Evolutionary conservation across 768 basidiomycete species (phyloP).

Genomic region (Suillus occidentalis): DNA sequence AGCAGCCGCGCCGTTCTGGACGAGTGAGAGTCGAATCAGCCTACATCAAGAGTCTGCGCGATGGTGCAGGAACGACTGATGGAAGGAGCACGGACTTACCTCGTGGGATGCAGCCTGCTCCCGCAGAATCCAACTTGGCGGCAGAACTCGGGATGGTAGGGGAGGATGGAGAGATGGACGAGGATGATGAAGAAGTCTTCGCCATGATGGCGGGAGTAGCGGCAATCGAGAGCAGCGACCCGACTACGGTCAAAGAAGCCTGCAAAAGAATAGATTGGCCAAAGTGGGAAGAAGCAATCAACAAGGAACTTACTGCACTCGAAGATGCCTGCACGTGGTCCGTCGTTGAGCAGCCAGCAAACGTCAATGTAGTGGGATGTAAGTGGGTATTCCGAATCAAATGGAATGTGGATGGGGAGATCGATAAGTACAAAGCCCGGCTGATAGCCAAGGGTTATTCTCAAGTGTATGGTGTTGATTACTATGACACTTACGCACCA

Average conservation of each 20-base stretch:
- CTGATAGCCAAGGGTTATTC: background rate
- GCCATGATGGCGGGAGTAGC: background rate
- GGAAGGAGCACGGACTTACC: background rate
- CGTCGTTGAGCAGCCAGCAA: constrained; percentile 23
- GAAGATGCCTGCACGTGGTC: constrained; percentile 29
- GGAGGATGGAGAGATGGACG: constrained; percentile 10
- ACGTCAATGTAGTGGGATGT: no score
- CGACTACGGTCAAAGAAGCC: constrained; percentile 21
- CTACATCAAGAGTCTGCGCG: no score
- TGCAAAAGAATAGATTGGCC: constrained; percentile 21
- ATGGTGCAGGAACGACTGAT: background rate
- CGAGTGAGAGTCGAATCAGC: no score
- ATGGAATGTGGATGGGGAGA: no score
- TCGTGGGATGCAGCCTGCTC: background rate
- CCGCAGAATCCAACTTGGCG: background rate
- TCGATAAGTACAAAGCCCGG: background rate
- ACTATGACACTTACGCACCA: background rate
- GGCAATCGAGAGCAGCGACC: constrained; percentile 13
- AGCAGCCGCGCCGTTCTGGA: no score
- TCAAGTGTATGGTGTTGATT: background rate
- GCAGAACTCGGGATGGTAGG: constrained; percentile 10
- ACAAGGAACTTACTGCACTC: constrained; percentile 17
- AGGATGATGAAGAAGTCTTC: constrained; percentile 8
- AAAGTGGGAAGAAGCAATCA: constrained; percentile 22
- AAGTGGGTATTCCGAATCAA: no score